These are phyloP conservation scores for Monascus ruber DNA, from an alignment of 2,329 filamentous ascomycete species.

Conservation along the genomic window DNA sequence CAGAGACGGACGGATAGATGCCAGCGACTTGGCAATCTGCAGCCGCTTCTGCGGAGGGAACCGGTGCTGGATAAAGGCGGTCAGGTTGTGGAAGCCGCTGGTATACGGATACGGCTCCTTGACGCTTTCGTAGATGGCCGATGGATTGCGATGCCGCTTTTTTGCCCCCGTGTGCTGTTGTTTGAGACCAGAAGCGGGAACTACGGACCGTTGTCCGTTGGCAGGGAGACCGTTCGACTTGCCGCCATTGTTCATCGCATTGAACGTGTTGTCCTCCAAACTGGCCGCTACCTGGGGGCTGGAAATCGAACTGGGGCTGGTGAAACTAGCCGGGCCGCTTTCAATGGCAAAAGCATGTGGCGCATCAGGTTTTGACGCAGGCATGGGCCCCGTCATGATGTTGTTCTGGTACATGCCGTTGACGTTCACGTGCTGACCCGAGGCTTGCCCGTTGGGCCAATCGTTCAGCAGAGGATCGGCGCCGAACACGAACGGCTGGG, in stretches of 20 bases:
- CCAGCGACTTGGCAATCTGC: conserved; percentile 75
- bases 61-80: conserved; percentile 65
- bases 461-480: conserved; percentile 33
- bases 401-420: conserved; percentile 26
- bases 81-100: conserved; percentile 77
- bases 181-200: conserved; percentile 35
- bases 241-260: conserved; percentile 11
- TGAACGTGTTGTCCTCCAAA: conserved; percentile 29
- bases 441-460: conserved; percentile 30
- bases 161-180: conserved; percentile 32
- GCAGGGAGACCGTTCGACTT: conserved; percentile 15
- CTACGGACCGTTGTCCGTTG: conserved; percentile 24
- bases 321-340: conserved; percentile 43
- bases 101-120: conserved; percentile 89
- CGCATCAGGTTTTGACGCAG: conserved; percentile 25
- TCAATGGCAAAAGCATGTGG: conserved; percentile 53
- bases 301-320: conserved; percentile 47
- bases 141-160: conserved; percentile 57
- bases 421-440: conserved; percentile 23
- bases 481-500: conserved; percentile 35
- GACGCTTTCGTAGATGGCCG: conserved; percentile 77
- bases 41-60: conserved; percentile 67
- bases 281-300: conserved; percentile 38
- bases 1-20: conserved; percentile 83
- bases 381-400: conserved; percentile 30